Evolutionary conservation across 495 filamentous ascomycete species (phyloP).

Genomic region (Penicillium lividum): DNA sequence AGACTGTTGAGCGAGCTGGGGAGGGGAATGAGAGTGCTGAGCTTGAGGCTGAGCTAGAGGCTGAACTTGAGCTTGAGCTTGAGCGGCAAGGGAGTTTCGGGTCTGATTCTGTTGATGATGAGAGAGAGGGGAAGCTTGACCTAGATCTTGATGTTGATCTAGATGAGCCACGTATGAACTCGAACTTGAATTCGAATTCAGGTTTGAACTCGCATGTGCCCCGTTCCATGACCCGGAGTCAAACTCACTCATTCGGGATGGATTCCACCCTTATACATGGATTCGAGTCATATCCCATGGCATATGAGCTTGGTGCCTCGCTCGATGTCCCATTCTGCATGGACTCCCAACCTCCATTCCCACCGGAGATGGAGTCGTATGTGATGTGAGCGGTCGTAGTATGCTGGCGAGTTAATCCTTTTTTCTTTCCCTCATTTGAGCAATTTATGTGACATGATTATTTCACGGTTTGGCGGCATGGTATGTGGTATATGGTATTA

Average conservation of each 20-base stretch:
- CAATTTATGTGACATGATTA: not conserved
- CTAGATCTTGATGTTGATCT: not conserved
- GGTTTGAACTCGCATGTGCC: not conserved
- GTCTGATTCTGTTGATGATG: not conserved
- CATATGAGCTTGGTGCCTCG: constrained; percentile 29
- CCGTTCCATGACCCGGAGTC: not conserved
- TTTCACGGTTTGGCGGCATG: not conserved
- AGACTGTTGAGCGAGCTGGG: constrained; percentile 56
- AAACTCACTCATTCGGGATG: constrained; percentile 20
- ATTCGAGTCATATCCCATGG: constrained; percentile 30
- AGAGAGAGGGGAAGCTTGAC: not conserved
- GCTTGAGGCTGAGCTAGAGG: not conserved
- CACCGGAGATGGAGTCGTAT: constrained; percentile 40
- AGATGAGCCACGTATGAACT: not conserved
- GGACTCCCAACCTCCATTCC: constrained; percentile 32
- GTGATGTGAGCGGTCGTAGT: constrained; percentile 32
- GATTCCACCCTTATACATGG: constrained; percentile 33
- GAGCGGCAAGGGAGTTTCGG: not conserved
- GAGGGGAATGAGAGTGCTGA: constrained; percentile 35
- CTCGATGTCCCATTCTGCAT: constrained; percentile 40
- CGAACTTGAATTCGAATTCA: not conserved
- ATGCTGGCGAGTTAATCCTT: constrained; percentile 8
- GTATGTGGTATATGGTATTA: constrained; percentile 4
- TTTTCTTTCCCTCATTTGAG: not conserved
- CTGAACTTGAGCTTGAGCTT: not conserved